Evolutionary conservation across 768 basidiomycete species (phyloP), one percentile per base, ranked within the genome.

Genomic region (Trametes gibbosa): DNA sequence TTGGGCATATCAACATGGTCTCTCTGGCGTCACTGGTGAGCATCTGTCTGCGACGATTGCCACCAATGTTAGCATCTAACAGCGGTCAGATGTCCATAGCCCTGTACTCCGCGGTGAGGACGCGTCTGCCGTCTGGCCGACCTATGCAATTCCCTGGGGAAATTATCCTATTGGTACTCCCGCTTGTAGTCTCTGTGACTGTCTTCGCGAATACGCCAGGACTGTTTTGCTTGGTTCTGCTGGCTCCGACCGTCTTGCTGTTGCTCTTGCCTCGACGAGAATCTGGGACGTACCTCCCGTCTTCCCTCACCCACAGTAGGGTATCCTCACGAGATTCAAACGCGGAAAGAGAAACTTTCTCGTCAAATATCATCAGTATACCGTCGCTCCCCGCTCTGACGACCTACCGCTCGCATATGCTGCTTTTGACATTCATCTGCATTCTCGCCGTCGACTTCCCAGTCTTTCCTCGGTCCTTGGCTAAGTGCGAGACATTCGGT

Each of bases 371-470:
- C 27, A 54, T 49, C 35, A 42, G 51, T 14, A 59, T 69, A 27
- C 63, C 76, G n/a, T 80, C 79, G 1, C 73, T 93, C 46, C 84
- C 92, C 0, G 87, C 92, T 40, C 70, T 99, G 56, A 92, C 93
- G 12, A 83, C 87, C 0, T 98, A 96, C 70, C 79, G 97, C 45
- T 86, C 95, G 2, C 91, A 97, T 68, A 95, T 98, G 95, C 88
- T 98, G 81, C 76, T 97, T 19, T 84, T 98, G 81, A 98, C 97
- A 0, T 73, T 89, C 35, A 79, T 96, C 42, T 87, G 87, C 21
- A 98, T 99, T 60, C 84, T 98, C 13, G 96, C 96, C 0, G 96
- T 98, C 50, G 96, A 99, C 71, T 99, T 99, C 66, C 85, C 84
- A 0, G 82, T 95, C 24, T 99, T 98, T 67, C 97, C 97, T 0